Evolutionary conservation across 805 yeast species (phyloP).

Genomic region (Kodamaea kakaduensis): DNA sequence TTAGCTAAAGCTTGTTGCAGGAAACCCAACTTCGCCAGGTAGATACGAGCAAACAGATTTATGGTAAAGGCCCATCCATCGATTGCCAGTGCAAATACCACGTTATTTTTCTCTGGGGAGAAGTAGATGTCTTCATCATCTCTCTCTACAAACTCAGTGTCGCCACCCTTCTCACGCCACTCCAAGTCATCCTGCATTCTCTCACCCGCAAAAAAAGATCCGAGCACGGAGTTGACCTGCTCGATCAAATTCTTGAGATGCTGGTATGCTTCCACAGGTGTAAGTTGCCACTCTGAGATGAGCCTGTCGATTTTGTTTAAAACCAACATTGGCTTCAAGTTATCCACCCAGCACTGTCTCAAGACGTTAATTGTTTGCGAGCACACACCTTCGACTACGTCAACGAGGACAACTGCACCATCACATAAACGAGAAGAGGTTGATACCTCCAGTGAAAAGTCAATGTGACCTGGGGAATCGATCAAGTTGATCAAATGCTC

Average conservation of each 20-base stretch:
- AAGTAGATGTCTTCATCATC: conserved; percentile 83
- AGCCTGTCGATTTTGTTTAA: conserved; percentile 89
- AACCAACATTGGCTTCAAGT: conserved; percentile 81
- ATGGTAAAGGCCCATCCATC: conserved; percentile 98
- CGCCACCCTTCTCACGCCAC: conserved; percentile 65
- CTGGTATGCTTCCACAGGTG: conserved; percentile 79
- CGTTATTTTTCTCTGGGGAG: conserved; percentile 83
- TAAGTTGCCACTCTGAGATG: conserved; percentile 72
- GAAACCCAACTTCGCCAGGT: conserved; percentile 80
- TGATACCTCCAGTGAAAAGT: conserved; percentile 92
- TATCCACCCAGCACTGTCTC: conserved; percentile 94
- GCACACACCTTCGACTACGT: conserved; percentile 97
- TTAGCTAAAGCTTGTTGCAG: conserved; percentile 73
- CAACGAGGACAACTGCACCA: conserved; percentile 93
- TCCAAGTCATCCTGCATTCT: conserved; percentile 82
- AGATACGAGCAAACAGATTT: conserved; percentile 81
- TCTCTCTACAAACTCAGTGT: conserved; percentile 59
- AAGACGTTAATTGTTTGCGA: conserved; percentile 94
- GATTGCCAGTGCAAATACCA: conserved; percentile 82
- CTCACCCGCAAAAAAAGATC: conserved; percentile 89
- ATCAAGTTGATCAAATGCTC: conserved; percentile 88
- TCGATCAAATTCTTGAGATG: conserved; percentile 79
- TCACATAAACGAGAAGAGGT: conserved; percentile 95
- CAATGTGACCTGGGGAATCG: conserved; percentile 99
- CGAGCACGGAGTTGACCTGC: conserved; percentile 92